Evolutionary conservation across 805 yeast species (phyloP).

Genomic region (Wickerhamomyces alni): DNA sequence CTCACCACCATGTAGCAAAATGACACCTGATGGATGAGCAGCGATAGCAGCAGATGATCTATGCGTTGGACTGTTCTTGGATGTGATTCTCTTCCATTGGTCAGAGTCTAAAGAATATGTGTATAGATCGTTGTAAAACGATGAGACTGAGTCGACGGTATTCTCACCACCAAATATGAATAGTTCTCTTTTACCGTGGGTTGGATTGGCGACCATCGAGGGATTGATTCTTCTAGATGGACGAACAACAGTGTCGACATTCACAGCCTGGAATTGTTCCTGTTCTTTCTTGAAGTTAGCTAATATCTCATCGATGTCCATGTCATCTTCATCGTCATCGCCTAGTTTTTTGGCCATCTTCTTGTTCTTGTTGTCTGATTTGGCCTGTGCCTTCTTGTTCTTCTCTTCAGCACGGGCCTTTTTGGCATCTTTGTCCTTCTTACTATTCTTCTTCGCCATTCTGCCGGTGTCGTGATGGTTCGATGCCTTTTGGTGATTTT

Average conservation of each 20-base stretch:
- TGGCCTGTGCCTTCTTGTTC: slow-evolving; percentile 65
- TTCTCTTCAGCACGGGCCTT: slow-evolving; percentile 85
- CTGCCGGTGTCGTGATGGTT: no score
- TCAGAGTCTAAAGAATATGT: slow-evolving; percentile 71
- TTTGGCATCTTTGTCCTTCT: slow-evolving; percentile 85
- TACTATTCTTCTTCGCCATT: slow-evolving; percentile 86
- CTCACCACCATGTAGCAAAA: slow-evolving; percentile 91
- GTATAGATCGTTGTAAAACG: slow-evolving; percentile 76
- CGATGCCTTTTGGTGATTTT: no score
- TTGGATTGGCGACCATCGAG: slow-evolving; percentile 68
- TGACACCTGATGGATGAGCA: slow-evolving; percentile 84
- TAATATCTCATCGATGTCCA: slow-evolving; percentile 79
- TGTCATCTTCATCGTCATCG: slow-evolving; percentile 79
- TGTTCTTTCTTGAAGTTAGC: slow-evolving; percentile 77
- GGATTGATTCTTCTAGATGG: slow-evolving; percentile 74
- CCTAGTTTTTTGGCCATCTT: slow-evolving; percentile 69
- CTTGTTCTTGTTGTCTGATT: slow-evolving; percentile 70
- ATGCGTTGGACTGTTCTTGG: slow-evolving; percentile 87
- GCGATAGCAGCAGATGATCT: slow-evolving; percentile 92
- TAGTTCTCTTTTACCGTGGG: slow-evolving; percentile 70
- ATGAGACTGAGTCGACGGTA: slow-evolving; percentile 43
- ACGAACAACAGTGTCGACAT: slow-evolving; percentile 46
- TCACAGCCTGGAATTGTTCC: slow-evolving; percentile 66
- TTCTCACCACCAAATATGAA: slow-evolving; percentile 88
- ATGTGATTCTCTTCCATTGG: slow-evolving; percentile 71